Base-by-base conservation (phyloP, 164 flowering plant genomes). In the Protea cynaroides region DNA sequence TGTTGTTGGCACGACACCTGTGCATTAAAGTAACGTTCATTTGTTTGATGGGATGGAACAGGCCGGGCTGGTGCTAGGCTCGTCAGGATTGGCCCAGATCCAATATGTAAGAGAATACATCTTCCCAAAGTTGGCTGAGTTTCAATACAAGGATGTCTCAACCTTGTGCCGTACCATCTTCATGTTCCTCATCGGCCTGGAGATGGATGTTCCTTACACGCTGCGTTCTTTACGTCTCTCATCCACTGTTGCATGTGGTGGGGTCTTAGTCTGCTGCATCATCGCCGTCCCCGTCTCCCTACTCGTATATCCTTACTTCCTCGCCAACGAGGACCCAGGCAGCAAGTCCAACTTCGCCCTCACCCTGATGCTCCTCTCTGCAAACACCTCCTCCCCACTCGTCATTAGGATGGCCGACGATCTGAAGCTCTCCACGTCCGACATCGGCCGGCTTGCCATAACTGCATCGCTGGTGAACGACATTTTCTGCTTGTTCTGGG, bases 21-120 rank as follows among this genome's bases (percentile, higher is more conserved):
- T n/a, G n/a, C n/a, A n/a, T n/a, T n/a, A n/a, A n/a, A n/a, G n/a
- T n/a, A n/a, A n/a, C n/a, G n/a, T n/a, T n/a, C n/a, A n/a, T n/a
- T n/a, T n/a, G n/a, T n/a, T n/a, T n/a, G n/a, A n/a, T n/a, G n/a
- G n/a, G n/a, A n/a, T 40, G 46, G 46, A 40, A 66, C 80, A 87
- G 96, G 87, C 87, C 0, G 96, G 93, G n/a, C 23, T 87, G 22
- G 80, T 82, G 65, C 57, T 90, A 6, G 84, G 96, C 37, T 86
- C 83, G 0, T 66, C 89, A 1, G 75, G 74, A 38, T 22, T 86
- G 25, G 82, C 87, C 4, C 77, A 58, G 1, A 71, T 82, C 11
- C 1, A 1, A 0, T 0, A 1, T 1, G 58, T 89, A 1, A 49
- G 44, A 50, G 63, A 51, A 0, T 60, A 68, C 63, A 72, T 84